A percentile compares a stretch with the other conserved stretches of the same genome.
phyloP scores from a whole-genome alignment of 2,329 filamentous ascomycete genomes.

The Aotearoamyces nothofagi region DNA sequence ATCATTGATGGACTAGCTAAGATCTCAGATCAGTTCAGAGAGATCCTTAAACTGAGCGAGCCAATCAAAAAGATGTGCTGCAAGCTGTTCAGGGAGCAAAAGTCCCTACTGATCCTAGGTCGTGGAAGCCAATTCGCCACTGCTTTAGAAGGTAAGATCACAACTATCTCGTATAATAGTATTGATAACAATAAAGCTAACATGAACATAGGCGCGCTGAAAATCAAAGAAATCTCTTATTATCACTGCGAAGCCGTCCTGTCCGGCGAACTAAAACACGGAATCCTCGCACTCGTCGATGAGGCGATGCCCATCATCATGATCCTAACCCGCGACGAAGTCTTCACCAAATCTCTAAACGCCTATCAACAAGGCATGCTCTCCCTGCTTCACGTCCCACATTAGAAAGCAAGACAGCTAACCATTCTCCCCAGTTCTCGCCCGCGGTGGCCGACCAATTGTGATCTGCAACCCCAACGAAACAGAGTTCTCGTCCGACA shows the following conservation, averaged over 20 bases:
- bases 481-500: conserved; percentile 72
- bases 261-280: conserved; percentile 98
- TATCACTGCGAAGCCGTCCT: conserved; percentile 99
- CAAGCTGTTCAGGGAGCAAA: conserved; percentile 91
- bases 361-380: conserved; percentile 85
- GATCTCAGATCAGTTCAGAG: conserved; percentile 81
- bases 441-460: conserved; percentile 87
- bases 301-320: conserved; percentile 99
- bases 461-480: conserved; percentile 94
- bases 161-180: too few relatives aligned
- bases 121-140: conserved; percentile 95
- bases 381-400: background rate
- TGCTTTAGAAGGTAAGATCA: conserved; percentile 87
- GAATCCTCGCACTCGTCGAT: conserved; percentile 90
- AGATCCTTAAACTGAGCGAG: conserved; percentile 81
- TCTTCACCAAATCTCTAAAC: conserved; percentile 98
- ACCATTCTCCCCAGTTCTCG: conserved; percentile 51
- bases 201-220: too few relatives aligned
- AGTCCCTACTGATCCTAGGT: conserved; percentile 83
- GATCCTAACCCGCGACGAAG: conserved; percentile 90
- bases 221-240: conserved; percentile 99
- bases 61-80: conserved; percentile 89
- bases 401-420: background rate
- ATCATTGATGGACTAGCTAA: conserved; percentile 88
- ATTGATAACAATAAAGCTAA: too few relatives aligned